Conservation (phyloP, 129 eudicot species). For the Centaurea solstitialis region DNA sequence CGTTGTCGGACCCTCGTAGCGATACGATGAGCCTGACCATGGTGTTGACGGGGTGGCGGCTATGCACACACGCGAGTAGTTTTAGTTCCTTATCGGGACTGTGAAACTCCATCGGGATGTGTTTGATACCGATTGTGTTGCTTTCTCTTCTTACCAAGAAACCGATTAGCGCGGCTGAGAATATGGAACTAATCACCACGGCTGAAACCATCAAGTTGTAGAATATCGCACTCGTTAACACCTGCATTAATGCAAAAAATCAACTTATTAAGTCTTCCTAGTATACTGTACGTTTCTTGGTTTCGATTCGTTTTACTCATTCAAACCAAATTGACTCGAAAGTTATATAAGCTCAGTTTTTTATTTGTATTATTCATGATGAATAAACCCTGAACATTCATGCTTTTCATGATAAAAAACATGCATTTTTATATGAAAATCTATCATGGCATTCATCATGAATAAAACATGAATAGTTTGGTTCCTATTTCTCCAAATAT, state of each 20-base stretch:
- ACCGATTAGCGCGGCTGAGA: constrained; percentile 70
- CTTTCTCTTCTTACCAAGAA: constrained; percentile 69
- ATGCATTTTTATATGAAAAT: not conserved
- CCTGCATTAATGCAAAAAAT: constrained; percentile 38
- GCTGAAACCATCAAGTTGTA: constrained; percentile 71
- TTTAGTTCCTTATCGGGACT: constrained; percentile 71
- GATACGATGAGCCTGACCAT: constrained; percentile 74
- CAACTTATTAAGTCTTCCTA: not conserved
- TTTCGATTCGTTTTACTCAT: not conserved
- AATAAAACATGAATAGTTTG: not conserved
- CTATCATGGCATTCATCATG: not conserved
- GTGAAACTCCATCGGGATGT: constrained; percentile 62
- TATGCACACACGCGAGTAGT: constrained; percentile 71
- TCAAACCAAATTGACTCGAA: not conserved
- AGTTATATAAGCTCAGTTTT: too few relatives aligned
- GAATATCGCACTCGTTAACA: constrained; percentile 42
- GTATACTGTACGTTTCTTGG: not conserved
- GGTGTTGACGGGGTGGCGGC: constrained; percentile 74
- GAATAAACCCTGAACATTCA: not conserved
- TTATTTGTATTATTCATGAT: not conserved
- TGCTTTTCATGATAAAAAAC: not conserved
- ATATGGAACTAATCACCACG: constrained; percentile 59
- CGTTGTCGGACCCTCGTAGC: constrained; percentile 55
- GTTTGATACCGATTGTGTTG: constrained; percentile 66
- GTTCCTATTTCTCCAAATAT: not conserved